Evolutionary conservation across 345 rosid species (phyloP), one percentile per base, ranked within the genome.

Genomic region (Hibiscus syriacus): DNA sequence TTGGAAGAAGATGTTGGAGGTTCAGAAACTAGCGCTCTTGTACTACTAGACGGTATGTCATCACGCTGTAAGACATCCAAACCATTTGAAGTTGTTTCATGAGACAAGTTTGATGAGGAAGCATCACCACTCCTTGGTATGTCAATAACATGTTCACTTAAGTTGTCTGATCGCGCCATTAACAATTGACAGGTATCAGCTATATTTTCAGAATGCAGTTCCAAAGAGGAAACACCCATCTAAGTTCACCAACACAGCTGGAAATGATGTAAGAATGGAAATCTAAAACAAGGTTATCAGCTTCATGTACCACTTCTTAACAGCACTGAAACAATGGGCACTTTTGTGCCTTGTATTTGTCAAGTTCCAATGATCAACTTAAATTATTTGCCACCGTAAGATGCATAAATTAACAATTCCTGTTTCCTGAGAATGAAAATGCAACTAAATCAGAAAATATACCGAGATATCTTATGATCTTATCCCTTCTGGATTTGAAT

Each of bases 221-320:
- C 88, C 77, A 36, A 50, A 34, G 80, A 77, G 84, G 89, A 79
- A 84, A 84, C 89, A 77, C 85, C 97, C 98, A 90, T 93, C 88
- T 84, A 84, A 75, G 74, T 80, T 72, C 78, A 67, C 76, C 80
- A 55, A 70, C 77, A 32, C 80, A 54, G 58, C 7, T n/a, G 62
- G 43, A 66, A 64, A 64, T 43, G 57, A 26, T 6, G 76, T 73
- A 73, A 70, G 79, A 90, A 83, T 85, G 82, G 88, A 77, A 75
- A 63, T 78, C 61, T 56, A 29, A 27, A 29, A 56, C 39, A 56
- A 56, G 61, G 39, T 29, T 23, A 74, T 56, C 34, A 56, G 61
- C 49, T 69, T 55, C n/a, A 43, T 36, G 20, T 23, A 52, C 62
- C 55, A 29, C 54, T 69, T 30, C 58, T 16, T 58, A 29, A 23